phyloP scores from a whole-genome alignment of 1,139 yeast genomes.

The Pichia kudriavzevii region DNA sequence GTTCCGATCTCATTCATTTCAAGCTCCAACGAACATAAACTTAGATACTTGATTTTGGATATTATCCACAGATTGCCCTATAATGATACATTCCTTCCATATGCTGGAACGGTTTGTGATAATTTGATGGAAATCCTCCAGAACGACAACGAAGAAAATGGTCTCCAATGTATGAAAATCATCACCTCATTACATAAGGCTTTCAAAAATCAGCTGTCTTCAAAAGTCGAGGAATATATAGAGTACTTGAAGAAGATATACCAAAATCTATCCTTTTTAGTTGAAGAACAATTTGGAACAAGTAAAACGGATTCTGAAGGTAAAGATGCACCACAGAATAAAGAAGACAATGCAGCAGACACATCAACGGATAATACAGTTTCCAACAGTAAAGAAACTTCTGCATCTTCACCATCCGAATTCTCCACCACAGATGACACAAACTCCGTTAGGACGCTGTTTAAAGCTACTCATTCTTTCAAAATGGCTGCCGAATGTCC shows the following conservation, averaged over 20 bases:
- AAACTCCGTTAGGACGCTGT: constrained; percentile 33
- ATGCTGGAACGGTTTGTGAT: constrained; percentile 54
- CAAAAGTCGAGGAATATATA: constrained; percentile 73
- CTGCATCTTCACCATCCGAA: constrained; percentile 32
- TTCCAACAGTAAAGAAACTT: background rate
- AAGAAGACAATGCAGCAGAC: background rate
- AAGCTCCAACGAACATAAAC: constrained; percentile 60
- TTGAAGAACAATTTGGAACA: constrained; percentile 33
- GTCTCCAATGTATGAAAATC: constrained; percentile 83
- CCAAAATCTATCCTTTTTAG: constrained; percentile 72
- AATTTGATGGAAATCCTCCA: constrained; percentile 54
- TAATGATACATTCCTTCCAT: constrained; percentile 75
- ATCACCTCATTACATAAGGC: constrained; percentile 85
- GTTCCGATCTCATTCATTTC: constrained; percentile 69
- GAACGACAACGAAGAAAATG: constrained; percentile 90
- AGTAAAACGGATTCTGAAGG: background rate
- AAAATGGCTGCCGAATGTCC: constrained; percentile 96
- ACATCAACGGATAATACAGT: background rate
- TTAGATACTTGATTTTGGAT: constrained; percentile 71
- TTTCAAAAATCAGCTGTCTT: constrained; percentile 60
- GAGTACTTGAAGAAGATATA: constrained; percentile 71
- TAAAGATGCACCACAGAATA: background rate
- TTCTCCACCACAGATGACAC: constrained; percentile 32
- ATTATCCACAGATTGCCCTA: constrained; percentile 74
- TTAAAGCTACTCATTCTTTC: constrained; percentile 69